Percentiles rank a stretch among this genome's conserved stretches.
phyloP scores from a whole-genome alignment of 176 grass and related monocot species.

The Bromus sterilis region DNA sequence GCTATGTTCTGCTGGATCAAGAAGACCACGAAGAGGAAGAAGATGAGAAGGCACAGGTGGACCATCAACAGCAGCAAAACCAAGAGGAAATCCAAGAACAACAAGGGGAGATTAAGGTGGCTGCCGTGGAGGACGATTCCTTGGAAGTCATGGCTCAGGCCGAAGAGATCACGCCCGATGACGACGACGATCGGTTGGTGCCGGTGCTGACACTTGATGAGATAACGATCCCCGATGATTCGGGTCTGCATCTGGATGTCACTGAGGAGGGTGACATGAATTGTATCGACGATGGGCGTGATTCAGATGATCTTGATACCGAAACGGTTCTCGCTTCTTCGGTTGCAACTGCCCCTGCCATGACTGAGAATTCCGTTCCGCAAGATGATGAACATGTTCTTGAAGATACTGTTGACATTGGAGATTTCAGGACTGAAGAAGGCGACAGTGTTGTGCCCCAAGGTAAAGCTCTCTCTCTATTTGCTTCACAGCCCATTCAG shows the following conservation, averaged over 20 bases:
- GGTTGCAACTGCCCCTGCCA: neutral
- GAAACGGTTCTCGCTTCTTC: slow-evolving; percentile 25
- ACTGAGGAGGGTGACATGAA: neutral
- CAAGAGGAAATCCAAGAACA: neutral
- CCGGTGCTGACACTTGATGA: slow-evolving; percentile 43
- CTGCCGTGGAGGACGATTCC: slow-evolving; percentile 27
- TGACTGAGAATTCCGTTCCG: neutral
- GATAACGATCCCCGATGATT: slow-evolving; percentile 31
- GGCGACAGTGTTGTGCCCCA: slow-evolving; percentile 1
- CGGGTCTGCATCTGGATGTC: slow-evolving; percentile 4
- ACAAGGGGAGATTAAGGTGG: neutral
- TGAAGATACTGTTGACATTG: slow-evolving; percentile 10
- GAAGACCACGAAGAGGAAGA: slow-evolving; percentile 39
- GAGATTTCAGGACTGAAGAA: neutral
- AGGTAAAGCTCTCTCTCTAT: slow-evolving; percentile 22
- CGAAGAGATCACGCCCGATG: slow-evolving; percentile 12
- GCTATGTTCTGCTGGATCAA: slow-evolving; percentile 36
- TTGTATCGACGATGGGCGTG: neutral
- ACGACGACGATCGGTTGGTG: slow-evolving; percentile 37
- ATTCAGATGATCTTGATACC: slow-evolving; percentile 25
- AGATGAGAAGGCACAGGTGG: neutral
- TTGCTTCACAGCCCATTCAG: neutral
- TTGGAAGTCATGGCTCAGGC: slow-evolving; percentile 27
- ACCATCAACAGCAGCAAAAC: neutral
- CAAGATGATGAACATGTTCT: neutral